phyloP scores from a whole-genome alignment of 2,329 filamentous ascomycete genomes.

The Colletotrichum magnum region DNA sequence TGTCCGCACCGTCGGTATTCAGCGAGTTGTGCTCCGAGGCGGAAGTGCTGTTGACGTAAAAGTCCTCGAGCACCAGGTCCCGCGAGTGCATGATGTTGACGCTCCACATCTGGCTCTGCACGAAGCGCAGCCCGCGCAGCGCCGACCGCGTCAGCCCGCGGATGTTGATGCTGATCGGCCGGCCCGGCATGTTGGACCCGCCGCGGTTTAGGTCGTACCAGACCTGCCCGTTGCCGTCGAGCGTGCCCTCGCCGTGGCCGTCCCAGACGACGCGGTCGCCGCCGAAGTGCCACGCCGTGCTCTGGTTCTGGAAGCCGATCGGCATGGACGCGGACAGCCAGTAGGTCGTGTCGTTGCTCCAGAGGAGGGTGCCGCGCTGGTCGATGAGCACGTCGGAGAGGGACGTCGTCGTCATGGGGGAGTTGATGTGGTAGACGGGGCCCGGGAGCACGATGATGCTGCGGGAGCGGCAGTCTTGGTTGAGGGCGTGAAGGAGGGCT shows the following conservation, averaged over 20 bases:
- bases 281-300: slow-evolving; percentile 67
- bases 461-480: slow-evolving; percentile 46
- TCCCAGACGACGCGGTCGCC: slow-evolving; percentile 65
- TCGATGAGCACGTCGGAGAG: slow-evolving; percentile 60
- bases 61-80: slow-evolving; percentile 62
- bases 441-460: slow-evolving; percentile 52
- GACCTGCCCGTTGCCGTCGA: slow-evolving; percentile 72
- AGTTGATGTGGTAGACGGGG: slow-evolving; percentile 51
- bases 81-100: slow-evolving; percentile 66
- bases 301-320: slow-evolving; percentile 69
- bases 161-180: slow-evolving; percentile 67
- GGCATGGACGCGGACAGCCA: slow-evolving; percentile 66
- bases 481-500: slow-evolving; percentile 50
- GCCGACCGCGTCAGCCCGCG: slow-evolving; percentile 61
- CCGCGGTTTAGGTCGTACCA: slow-evolving; percentile 69
- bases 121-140: slow-evolving; percentile 63
- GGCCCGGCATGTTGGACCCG: slow-evolving; percentile 60
- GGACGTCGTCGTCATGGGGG: slow-evolving; percentile 51
- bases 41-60: slow-evolving; percentile 67
- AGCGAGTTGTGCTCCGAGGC: slow-evolving; percentile 49
- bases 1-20: slow-evolving; percentile 64
- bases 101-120: slow-evolving; percentile 74
- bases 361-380: slow-evolving; percentile 54
- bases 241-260: slow-evolving; percentile 65
- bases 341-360: slow-evolving; percentile 63